These are phyloP conservation scores for Paramecium octaurelia DNA, from an alignment of 73 alveolate genomes.

Conservation along the genomic window DNA sequence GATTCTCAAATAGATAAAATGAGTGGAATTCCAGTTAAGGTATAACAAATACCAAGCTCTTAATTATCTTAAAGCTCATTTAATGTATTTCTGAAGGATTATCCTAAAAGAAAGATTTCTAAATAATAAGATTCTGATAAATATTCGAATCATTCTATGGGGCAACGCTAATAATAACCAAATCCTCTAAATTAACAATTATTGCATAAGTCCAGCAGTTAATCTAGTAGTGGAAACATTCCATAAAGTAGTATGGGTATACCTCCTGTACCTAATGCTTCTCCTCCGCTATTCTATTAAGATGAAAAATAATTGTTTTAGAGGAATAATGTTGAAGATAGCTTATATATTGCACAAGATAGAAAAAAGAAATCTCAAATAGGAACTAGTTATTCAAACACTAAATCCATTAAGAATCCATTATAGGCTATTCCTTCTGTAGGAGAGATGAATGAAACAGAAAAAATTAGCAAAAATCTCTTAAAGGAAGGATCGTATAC, in stretches of 20 bases:
- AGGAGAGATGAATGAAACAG: neutral
- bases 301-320: neutral
- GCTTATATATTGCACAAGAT: neutral
- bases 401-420: neutral
- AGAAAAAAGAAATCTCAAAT: conserved; percentile 26
- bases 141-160: neutral
- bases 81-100: neutral
- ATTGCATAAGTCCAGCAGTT: neutral
- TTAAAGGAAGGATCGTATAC: neutral
- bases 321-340: neutral
- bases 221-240: neutral
- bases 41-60: neutral
- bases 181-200: neutral
- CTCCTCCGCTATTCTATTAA: neutral
- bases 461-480: neutral
- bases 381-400: neutral
- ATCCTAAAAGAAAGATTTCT: neutral
- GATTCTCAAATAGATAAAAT: neutral
- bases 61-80: conserved; percentile 49
- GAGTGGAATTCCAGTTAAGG: conserved; percentile 10
- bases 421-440: conserved; percentile 25
- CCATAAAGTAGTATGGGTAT: conserved; percentile 13
- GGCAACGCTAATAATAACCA: neutral
- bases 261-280: neutral
- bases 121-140: conserved; percentile 45